phyloP scores from a whole-genome alignment of 2,329 filamentous ascomycete species.

The Pezicula neosporulosa region DNA sequence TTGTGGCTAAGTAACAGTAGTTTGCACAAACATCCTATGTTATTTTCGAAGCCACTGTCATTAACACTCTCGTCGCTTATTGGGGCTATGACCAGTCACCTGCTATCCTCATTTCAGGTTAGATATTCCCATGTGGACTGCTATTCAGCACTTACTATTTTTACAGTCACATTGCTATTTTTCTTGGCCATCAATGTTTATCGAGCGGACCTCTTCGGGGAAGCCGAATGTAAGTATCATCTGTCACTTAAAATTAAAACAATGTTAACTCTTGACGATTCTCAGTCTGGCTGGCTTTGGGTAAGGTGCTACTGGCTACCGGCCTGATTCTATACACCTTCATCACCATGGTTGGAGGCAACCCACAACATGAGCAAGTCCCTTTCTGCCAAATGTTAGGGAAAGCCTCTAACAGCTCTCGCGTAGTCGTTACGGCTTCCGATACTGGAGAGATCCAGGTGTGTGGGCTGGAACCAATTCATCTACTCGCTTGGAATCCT shows the following conservation, averaged over 20 bases:
- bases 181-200: not conserved
- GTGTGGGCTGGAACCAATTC: conserved; percentile 58
- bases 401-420: not conserved
- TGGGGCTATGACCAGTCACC: not conserved
- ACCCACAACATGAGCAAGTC: conserved; percentile 60
- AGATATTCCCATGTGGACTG: not conserved
- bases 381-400: not conserved
- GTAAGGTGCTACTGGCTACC: conserved; percentile 52
- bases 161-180: not conserved
- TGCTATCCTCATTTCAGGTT: not conserved
- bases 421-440: conserved; percentile 54
- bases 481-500: conserved; percentile 62
- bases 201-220: not conserved
- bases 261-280: conserved; percentile 40
- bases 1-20: not conserved
- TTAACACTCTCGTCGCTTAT: not conserved
- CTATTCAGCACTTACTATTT: not conserved
- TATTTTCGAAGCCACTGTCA: not conserved
- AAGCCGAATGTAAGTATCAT: not conserved
- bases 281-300: conserved; percentile 54
- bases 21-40: not conserved
- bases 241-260: not conserved
- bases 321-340: conserved; percentile 73
- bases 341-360: conserved; percentile 76
- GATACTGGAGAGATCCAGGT: conserved; percentile 59